phyloP scores from a whole-genome alignment of 768 basidiomycete species.

The Suillus occidentalis region DNA sequence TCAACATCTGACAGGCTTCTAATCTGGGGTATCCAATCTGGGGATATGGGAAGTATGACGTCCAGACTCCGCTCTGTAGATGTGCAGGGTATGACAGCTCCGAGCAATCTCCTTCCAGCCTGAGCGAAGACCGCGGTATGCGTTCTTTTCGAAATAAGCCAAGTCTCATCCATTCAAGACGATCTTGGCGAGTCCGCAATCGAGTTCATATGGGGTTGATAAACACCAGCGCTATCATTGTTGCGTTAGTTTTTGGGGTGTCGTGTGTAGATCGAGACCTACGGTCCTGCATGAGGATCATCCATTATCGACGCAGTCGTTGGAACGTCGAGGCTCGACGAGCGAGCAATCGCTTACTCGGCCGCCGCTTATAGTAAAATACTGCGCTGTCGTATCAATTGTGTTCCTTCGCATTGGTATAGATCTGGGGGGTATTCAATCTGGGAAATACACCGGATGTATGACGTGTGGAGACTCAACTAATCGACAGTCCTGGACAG shows the following conservation, averaged over 20 bases:
- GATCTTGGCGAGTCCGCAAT: neutral
- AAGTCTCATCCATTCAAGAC: neutral
- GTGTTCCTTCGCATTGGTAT: neutral
- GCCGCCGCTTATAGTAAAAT: neutral
- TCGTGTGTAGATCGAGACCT: no score
- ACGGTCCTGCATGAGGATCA: no score
- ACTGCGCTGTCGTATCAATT: neutral
- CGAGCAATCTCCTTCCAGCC: no score
- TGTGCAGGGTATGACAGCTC: no score
- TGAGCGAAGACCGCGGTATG: no score
- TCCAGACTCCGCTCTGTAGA: no score
- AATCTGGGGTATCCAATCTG: no score
- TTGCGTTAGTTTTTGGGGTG: neutral
- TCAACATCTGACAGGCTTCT: no score
- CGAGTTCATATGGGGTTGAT: neutral
- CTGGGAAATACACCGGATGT: neutral
- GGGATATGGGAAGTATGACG: no score
- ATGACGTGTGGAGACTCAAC: neutral
- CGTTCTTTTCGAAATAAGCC: no score
- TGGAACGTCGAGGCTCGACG: neutral
- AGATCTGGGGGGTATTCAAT: neutral
- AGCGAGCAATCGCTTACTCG: neutral
- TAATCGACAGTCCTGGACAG: no score
- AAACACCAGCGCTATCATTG: neutral
- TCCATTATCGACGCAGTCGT: no score